Evolutionary conservation across 1,284 basidiomycete genomes (phyloP), one percentile per base, ranked within the genome.

Genomic region (Apiotrichum domesticum): DNA sequence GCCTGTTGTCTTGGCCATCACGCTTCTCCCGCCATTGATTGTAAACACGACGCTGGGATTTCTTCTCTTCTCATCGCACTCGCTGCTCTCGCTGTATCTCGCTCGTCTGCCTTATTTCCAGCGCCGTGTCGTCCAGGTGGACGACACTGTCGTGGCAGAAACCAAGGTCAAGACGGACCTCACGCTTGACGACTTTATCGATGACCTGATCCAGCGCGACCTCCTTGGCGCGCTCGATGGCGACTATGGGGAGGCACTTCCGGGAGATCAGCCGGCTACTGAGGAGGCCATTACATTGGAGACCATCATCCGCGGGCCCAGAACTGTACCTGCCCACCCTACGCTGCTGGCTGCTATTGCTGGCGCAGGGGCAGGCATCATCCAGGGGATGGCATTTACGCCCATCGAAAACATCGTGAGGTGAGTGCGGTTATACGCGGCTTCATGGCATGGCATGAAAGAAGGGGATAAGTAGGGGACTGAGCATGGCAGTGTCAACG

Each of bases 41-140:
- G 67, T 77, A 54, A 77, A 77, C 56, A 68, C 75, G 7, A 69
- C 71, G 0, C 69, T 77, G 10, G 75, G 75, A 1, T 75, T 75
- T 50, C 61, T 77, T 29, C 67, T 77, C 32, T 77, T 76, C 64
- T 73, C 72, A 3, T 70, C 70, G 15, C 75, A 77, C 51, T 72
- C 73, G 9, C 63, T 73, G 50, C 66, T 77, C 56, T 71, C 72
- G 35, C 67, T 75, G 8, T 57, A 60, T 4, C 61, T 77, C 9
- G 72, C 74, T 3, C 64, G 64, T 29, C 52, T 77, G 4, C 63
- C 67, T 3, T 73, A 70, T 54, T 77, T 76, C 54, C 68, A 70
- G 11, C 63, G 64, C 5, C 55, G 39, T 10, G 44, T 45, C 14
- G 33, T 52, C 8, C 43, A 35, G 37, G 47, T 49, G 1, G 47